These are phyloP conservation scores for Trichoderma harzianum DNA, from an alignment of 2,329 filamentous ascomycete species.

Conservation along the genomic window DNA sequence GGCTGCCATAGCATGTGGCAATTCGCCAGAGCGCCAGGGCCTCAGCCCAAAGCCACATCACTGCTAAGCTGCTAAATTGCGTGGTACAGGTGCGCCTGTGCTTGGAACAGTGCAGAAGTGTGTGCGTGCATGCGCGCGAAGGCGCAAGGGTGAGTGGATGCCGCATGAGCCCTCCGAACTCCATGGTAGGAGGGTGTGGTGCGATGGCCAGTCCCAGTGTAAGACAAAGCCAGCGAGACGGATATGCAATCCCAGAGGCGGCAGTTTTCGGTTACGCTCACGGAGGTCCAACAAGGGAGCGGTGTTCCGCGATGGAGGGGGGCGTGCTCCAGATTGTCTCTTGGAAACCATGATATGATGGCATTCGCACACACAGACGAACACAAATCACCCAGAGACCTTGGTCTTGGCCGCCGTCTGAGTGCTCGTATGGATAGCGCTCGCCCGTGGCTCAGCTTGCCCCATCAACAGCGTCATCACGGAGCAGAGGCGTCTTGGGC, in stretches of 20 bases:
- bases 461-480: constrained; percentile 1
- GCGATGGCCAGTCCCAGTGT: constrained; percentile 9
- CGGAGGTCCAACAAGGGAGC: not conserved
- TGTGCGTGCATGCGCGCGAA: constrained; percentile 11
- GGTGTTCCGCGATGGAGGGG: not conserved
- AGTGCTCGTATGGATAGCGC: not conserved
- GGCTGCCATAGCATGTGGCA: constrained; percentile 8
- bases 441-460: constrained; percentile 1
- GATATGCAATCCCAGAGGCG: constrained; percentile 5
- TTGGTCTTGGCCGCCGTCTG: not conserved
- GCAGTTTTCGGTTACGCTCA: constrained; percentile 11
- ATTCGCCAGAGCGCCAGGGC: not conserved
- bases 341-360: not conserved
- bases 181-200: constrained; percentile 6
- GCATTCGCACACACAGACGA: not conserved
- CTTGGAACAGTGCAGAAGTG: constrained; percentile 10
- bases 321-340: not conserved
- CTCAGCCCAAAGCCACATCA: constrained; percentile 10
- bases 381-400: not conserved
- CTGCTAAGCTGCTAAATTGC: not conserved
- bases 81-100: not conserved
- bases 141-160: constrained; percentile 15
- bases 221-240: constrained; percentile 8
- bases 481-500: not conserved
- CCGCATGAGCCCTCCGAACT: constrained; percentile 11